Evolutionary conservation across 208 protist genomes (phyloP), one percentile per base, ranked within the genome.

Genomic region (Trypanosoma congolense): DNA sequence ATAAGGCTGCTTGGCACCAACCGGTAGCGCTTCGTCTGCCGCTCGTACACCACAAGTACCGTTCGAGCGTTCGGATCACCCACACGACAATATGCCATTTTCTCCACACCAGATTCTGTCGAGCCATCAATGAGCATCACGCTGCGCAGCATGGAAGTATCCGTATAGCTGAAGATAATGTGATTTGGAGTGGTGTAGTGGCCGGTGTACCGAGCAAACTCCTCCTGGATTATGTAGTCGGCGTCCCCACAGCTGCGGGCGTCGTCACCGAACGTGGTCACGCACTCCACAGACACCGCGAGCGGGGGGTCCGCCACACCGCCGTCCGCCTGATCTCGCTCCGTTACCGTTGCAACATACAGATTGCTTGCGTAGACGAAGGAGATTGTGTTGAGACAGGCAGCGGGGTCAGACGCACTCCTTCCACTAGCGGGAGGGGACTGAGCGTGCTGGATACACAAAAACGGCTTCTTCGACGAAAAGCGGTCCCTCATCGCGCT

Each of bases 151-250:
- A 64, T 77, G 16, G 80, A 69, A 4, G 61, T 73, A 65, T 95
- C 87, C 5, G 68, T 95, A 73, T 87, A 89, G 48, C 66, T 80
- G 64, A 81, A 89, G 10, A 92, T 10, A 16, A 90, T 49, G 57
- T 81, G 79, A 19, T 69, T 57, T n/a, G 72, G 66, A n/a, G 75
- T 84, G 9, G 87, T 72, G 40, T 80, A 92, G 60, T 93, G 87
- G 9, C 85, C 89, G 12, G 86, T 94, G 64, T 81, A 91, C 24
- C 90, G 77, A 44, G 54, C 58, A 52, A 97, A 97, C 56, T 97
- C 92, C 53, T 97, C 92, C 47, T 97, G 92, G 30, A 94, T 86
- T 21, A 95, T 90, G 67, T 92, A 96, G 61, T 94, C 87, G 0
- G 91, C 80, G 24, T 83, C 71, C 38, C 91, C 91, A 61, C 71